Conservation (phyloP, 768 basidiomycete genomes). For the Rhodotorula toruloides region DNA sequence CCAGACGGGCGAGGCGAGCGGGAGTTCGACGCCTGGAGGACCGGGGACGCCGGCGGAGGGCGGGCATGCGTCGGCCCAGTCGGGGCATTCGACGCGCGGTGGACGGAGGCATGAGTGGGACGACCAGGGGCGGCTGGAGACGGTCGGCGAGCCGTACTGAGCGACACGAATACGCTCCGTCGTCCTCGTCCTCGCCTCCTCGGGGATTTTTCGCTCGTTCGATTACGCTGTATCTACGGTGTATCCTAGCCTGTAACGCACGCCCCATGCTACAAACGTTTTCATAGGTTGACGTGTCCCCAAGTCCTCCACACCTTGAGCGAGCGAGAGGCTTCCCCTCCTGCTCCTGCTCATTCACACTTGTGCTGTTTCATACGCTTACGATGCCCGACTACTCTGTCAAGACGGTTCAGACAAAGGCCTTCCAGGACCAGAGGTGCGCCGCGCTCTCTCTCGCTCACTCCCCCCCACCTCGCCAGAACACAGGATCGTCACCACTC, state of each 20-base stretch:
- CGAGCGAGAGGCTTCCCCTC: background rate
- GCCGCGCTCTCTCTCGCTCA: background rate
- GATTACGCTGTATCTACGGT: too few relatives aligned
- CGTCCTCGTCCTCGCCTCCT: background rate
- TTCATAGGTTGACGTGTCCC: too few relatives aligned
- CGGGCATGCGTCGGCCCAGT: background rate
- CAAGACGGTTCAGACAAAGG: conserved; percentile 31
- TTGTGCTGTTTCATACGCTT: too few relatives aligned
- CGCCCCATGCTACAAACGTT: too few relatives aligned
- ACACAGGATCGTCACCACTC: too few relatives aligned
- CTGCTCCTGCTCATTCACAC: background rate
- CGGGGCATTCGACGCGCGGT: too few relatives aligned
- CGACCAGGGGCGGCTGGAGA: background rate
- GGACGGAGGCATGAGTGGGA: background rate
- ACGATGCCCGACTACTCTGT: conserved; percentile 18
- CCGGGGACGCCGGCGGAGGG: background rate
- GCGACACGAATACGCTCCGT: background rate
- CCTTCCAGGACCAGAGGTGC: conserved; percentile 37
- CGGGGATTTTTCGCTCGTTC: too few relatives aligned
- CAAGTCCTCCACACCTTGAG: background rate
- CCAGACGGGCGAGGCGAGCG: background rate
- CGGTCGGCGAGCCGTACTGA: conserved; percentile 11
- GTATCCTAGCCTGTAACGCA: too few relatives aligned
- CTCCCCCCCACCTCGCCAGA: background rate
- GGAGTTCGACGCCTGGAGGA: background rate